Evolutionary conservation across 2,329 filamentous ascomycete genomes (phyloP), one percentile per base, ranked within the genome.

Genomic region (Hypoxylon sp.): DNA sequence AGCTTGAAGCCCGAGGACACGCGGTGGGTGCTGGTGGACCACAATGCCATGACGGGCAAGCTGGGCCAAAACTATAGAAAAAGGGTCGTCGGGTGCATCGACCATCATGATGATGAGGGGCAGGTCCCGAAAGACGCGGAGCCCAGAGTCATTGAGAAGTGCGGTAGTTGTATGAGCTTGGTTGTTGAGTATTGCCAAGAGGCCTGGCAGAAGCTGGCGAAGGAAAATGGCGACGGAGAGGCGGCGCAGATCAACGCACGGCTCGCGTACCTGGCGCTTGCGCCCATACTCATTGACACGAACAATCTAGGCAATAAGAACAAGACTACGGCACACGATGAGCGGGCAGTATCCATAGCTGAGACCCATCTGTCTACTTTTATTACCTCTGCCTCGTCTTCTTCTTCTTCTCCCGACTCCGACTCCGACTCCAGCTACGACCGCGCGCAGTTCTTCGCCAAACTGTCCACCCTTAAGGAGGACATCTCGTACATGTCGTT

Each of bases 21-120:
- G 1, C 82, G 82, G 53, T 94, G 91, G 91, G 80, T 93, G 17
- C 82, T 96, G 0, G 91, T 96, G 3, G 93, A 96, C 79, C 93
- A 96, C 82, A 96, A 96, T 76, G 85, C 83, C 0, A 82, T 93
- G 51, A 90, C 90, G 5, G 91, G 91, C 0, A 74, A 79, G 13
- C 81, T 95, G 14, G 86, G 83, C 14, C 79, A 77, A 38, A 78
- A 82, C 14, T 92, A 88, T 74, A 79, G 80, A 0, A 67, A 75
- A 3, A 80, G 82, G 7, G 85, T 94, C 0, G 79, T 84, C 3
- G 91, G 90, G 3, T 90, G 90, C 69, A 86, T 96, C 59, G 93
- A 96, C 78, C 93, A 96, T 79, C 93, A 96, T 76, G 89, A 87
- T 0, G 92, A 96, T 68, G 93, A 96, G 74, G 78, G 82, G 5